Percentiles rank a stretch among this genome's conserved stretches.
Evolutionary conservation across 345 rosid genomes (phyloP).

Genomic region (Gossypioides kirkii): DNA sequence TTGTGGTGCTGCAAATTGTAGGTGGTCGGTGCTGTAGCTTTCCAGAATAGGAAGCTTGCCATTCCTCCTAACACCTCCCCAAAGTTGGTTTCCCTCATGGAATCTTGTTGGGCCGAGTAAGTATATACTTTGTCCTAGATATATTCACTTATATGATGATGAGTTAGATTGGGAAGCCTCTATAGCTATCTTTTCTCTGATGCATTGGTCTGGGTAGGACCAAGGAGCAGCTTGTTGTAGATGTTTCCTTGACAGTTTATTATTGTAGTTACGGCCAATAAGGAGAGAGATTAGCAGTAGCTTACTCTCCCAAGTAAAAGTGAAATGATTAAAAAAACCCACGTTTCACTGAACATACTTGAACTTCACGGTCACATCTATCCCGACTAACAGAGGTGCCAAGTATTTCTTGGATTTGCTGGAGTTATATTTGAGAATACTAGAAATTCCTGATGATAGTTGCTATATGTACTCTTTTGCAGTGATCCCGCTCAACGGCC

Average conservation of each 20-base stretch:
- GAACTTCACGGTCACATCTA: too few species aligned
- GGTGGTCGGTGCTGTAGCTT: slow-evolving; percentile 99
- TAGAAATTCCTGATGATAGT: neutral
- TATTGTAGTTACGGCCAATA: too few species aligned
- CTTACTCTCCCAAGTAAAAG: too few species aligned
- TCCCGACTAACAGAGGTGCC: neutral
- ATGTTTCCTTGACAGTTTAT: too few species aligned
- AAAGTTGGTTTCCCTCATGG: slow-evolving; percentile 74
- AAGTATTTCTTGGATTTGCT: neutral
- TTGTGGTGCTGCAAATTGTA: slow-evolving; percentile 19
- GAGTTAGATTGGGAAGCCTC: neutral
- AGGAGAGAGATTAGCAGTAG: too few species aligned
- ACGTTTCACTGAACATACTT: too few species aligned
- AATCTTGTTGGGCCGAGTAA: slow-evolving; percentile 96
- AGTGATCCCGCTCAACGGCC: slow-evolving; percentile 82
- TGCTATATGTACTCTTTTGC: slow-evolving; percentile 15
- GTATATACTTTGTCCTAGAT: slow-evolving; percentile 11
- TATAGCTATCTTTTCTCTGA: neutral
- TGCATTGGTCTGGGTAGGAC: neutral
- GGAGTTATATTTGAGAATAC: neutral
- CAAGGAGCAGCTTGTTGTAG: too few species aligned
- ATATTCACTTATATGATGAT: neutral
- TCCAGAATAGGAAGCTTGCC: slow-evolving; percentile 81
- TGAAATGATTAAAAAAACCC: too few species aligned
- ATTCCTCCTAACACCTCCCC: slow-evolving; percentile 73